These are phyloP conservation scores for Brassica balearica DNA, from an alignment of 441 rosid species.

Conservation along the genomic window DNA sequence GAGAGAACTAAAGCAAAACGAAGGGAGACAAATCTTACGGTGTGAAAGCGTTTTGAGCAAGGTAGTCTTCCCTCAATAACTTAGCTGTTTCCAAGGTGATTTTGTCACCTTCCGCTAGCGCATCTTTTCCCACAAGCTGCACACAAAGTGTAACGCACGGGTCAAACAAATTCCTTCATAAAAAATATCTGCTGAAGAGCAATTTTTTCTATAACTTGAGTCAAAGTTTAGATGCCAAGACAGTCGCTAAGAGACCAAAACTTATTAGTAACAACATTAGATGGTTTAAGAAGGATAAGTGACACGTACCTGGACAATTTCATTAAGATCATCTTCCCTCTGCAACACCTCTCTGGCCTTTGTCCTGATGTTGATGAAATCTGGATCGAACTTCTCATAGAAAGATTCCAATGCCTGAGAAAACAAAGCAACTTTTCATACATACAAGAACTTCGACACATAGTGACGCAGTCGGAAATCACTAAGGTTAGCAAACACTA, in stretches of 20 bases:
- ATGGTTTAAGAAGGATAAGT: no score
- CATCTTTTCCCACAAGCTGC: constrained; percentile 99
- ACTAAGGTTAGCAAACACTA: no score
- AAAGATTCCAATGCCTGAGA: constrained; percentile 92
- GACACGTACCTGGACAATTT: constrained; percentile 90
- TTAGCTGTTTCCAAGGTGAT: constrained; percentile 97
- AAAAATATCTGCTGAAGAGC: background rate
- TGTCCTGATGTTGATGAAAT: constrained; percentile 96
- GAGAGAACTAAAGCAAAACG: background rate
- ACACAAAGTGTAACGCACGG: constrained; percentile 25
- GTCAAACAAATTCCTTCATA: constrained; percentile 21
- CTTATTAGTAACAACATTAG: background rate
- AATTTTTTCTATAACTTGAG: background rate
- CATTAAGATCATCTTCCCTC: constrained; percentile 98
- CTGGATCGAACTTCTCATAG: constrained; percentile 96
- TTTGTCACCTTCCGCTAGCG: constrained; percentile 94
- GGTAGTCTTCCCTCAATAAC: constrained; percentile 98
- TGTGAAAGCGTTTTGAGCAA: constrained; percentile 98
- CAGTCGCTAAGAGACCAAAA: constrained; percentile 1
- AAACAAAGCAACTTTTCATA: constrained; percentile 31
- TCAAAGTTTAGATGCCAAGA: constrained; percentile 5
- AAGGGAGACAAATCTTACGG: constrained; percentile 62
- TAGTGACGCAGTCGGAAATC: background rate
- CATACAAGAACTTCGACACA: constrained; percentile 8
- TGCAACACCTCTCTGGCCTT: constrained; percentile 98